Evolutionary conservation across 805 yeast species (phyloP).

Genomic region (Wickerhamiella sorbophila): DNA sequence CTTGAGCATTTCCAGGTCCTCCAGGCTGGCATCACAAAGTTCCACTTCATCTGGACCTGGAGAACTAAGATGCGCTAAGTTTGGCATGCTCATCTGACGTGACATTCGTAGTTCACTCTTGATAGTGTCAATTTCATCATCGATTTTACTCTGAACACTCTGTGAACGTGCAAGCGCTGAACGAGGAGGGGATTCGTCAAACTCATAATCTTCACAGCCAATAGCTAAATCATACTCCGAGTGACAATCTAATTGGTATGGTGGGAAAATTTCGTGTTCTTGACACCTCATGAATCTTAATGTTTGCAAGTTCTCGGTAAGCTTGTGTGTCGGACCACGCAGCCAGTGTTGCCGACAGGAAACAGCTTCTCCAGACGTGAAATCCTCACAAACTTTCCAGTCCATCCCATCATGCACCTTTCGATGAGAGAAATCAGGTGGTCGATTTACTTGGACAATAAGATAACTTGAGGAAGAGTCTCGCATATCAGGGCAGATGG

Average conservation of each 20-base stretch:
- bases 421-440: not conserved
- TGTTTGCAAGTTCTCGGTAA: not conserved
- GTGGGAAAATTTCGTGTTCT: not conserved
- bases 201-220: no score
- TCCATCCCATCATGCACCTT: not conserved
- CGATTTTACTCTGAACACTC: not conserved
- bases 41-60: no score
- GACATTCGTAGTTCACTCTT: not conserved
- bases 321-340: not conserved
- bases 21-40: no score
- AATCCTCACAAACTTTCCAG: slow-evolving; percentile 4
- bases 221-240: not conserved
- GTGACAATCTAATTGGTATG: no score
- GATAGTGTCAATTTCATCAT: not conserved
- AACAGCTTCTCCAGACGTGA: slow-evolving; percentile 1
- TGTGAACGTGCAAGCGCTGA: not conserved
- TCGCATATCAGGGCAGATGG: not conserved
- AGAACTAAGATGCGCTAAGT: not conserved
- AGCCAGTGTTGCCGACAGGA: not conserved
- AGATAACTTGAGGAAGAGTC: not conserved
- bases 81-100: not conserved
- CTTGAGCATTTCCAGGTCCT: no score
- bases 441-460: not conserved
- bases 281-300: not conserved
- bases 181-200: no score